phyloP scores from a whole-genome alignment of 495 filamentous ascomycete species.

The Lophium mytilinum region DNA sequence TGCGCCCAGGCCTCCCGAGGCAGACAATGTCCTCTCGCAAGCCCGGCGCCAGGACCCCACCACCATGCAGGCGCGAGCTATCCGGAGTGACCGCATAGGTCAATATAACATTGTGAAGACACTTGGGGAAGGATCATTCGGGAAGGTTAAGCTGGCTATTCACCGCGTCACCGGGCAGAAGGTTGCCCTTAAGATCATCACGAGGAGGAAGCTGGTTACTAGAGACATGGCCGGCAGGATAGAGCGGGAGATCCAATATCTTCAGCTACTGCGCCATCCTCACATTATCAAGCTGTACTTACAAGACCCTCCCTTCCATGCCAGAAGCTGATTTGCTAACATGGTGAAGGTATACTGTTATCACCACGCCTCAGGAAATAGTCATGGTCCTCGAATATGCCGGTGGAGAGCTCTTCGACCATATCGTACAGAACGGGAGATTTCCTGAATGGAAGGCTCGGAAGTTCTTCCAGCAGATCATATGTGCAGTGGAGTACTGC shows the following conservation, averaged over 20 bases:
- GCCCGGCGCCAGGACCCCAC: constrained; percentile 22
- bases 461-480: constrained; percentile 97
- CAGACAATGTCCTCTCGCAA: constrained; percentile 17
- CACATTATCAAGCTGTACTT: constrained; percentile 97
- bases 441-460: constrained; percentile 84
- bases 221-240: constrained; percentile 95
- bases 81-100: constrained; percentile 69
- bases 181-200: constrained; percentile 95
- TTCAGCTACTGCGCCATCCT: constrained; percentile 89
- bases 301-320: neutral
- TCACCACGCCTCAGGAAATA: constrained; percentile 86
- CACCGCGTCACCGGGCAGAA: constrained; percentile 86
- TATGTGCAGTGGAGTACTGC: constrained; percentile 98
- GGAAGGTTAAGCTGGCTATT: constrained; percentile 94
- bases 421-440: constrained; percentile 83
- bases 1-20: constrained; percentile 36
- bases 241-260: constrained; percentile 95
- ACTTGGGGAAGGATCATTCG: constrained; percentile 92
- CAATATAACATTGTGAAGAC: constrained; percentile 86
- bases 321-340: constrained; percentile 17
- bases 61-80: constrained; percentile 23
- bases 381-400: constrained; percentile 99
- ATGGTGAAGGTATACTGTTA: constrained; percentile 73
- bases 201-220: constrained; percentile 86
- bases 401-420: constrained; percentile 93